A percentile compares a stretch with the other conserved stretches of the same genome.
phyloP scores from a whole-genome alignment of 2,329 filamentous ascomycete genomes.

The Curvularia lunata region DNA sequence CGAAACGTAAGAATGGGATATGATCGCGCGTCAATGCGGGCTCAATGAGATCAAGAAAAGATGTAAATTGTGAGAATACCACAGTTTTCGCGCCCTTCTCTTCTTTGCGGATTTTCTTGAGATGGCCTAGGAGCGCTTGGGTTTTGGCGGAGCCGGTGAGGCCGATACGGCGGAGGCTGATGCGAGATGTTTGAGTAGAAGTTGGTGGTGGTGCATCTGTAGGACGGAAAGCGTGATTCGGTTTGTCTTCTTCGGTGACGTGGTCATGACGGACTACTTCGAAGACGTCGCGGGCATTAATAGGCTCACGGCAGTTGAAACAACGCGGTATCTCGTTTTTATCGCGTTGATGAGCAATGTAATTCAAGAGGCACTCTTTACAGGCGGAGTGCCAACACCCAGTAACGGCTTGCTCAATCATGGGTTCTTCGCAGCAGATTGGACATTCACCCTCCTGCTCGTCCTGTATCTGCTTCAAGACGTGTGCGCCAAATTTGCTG shows the following conservation, averaged over 20 bases:
- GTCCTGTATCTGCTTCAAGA: slow-evolving; percentile 87
- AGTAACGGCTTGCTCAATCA: slow-evolving; percentile 92
- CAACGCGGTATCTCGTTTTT: slow-evolving; percentile 79
- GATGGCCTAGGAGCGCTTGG: slow-evolving; percentile 74
- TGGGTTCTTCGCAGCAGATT: slow-evolving; percentile 92
- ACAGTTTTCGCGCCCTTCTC: slow-evolving; percentile 82
- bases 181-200: slow-evolving; percentile 52
- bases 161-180: slow-evolving; percentile 67
- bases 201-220: slow-evolving; percentile 31
- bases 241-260: slow-evolving; percentile 49
- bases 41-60: slow-evolving; percentile 89
- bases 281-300: slow-evolving; percentile 86
- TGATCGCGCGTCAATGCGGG: slow-evolving; percentile 75
- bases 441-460: slow-evolving; percentile 91
- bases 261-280: slow-evolving; percentile 85
- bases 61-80: slow-evolving; percentile 97
- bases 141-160: slow-evolving; percentile 87
- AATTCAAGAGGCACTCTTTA: slow-evolving; percentile 88
- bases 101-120: slow-evolving; percentile 70
- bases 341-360: slow-evolving; percentile 84
- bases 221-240: slow-evolving; percentile 49
- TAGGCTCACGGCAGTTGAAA: slow-evolving; percentile 85
- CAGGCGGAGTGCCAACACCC: slow-evolving; percentile 98
- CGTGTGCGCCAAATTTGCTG: slow-evolving; percentile 82
- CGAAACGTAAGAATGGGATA: slow-evolving; percentile 83